These are phyloP conservation scores for Venturia aucupariae DNA, from an alignment of 2,329 filamentous ascomycete species.

Conservation along the genomic window DNA sequence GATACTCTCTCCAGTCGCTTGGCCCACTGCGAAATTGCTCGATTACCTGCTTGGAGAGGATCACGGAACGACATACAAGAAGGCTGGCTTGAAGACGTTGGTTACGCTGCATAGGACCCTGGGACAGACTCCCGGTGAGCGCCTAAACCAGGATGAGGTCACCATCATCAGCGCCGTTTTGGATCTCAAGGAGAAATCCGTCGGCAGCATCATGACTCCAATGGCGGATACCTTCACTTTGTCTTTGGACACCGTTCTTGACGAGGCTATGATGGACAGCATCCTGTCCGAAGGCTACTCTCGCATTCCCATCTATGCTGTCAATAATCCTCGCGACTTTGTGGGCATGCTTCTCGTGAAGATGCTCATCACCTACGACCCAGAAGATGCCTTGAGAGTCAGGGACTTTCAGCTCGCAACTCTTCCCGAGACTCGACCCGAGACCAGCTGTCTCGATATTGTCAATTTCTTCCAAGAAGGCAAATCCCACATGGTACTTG, in stretches of 20 bases:
- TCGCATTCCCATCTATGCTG: constrained; percentile 84
- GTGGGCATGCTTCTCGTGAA: constrained; percentile 97
- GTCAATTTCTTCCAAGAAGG: constrained; percentile 99
- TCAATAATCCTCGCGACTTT: constrained; percentile 77
- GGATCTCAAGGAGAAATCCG: constrained; percentile 91
- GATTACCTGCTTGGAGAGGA: constrained; percentile 90
- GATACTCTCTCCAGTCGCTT: constrained; percentile 77
- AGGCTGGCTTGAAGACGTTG: constrained; percentile 90
- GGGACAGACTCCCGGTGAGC: constrained; percentile 71
- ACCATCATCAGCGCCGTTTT: constrained; percentile 97
- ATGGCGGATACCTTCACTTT: constrained; percentile 97
- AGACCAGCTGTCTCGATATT: constrained; percentile 95
- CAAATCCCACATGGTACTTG: constrained; percentile 97
- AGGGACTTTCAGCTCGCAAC: constrained; percentile 88
- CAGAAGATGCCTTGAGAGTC: constrained; percentile 80
- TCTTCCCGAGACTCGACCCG: constrained; percentile 84
- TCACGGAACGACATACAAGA: constrained; percentile 95
- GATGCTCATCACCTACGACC: constrained; percentile 97
- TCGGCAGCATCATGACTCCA: constrained; percentile 95
- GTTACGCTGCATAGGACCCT: constrained; percentile 91
- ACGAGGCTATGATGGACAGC: constrained; percentile 88
- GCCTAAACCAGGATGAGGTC: constrained; percentile 93
- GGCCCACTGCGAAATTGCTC: constrained; percentile 90
- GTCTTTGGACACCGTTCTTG: constrained; percentile 86
- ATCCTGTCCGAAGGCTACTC: constrained; percentile 94